phyloP scores from a whole-genome alignment of 345 rosid genomes.

The Populus nigra region DNA sequence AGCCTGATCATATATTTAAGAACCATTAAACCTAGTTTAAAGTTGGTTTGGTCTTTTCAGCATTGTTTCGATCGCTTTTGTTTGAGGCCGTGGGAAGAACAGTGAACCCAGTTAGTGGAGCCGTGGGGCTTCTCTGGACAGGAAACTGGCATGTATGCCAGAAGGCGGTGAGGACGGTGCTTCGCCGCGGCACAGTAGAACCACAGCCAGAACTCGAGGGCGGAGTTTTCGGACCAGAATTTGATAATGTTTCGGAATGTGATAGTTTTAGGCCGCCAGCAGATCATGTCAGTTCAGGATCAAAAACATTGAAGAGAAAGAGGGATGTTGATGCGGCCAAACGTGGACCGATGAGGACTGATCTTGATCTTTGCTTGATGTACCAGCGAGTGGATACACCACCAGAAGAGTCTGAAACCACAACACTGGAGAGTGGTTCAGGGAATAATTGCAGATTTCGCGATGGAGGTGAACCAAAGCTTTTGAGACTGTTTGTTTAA shows the following conservation, averaged over 20 bases:
- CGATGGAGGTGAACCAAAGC: slow-evolving; percentile 25
- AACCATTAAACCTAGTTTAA: not conserved
- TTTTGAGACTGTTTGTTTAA: slow-evolving; percentile 38
- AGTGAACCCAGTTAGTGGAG: slow-evolving; percentile 67
- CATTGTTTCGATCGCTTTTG: slow-evolving; percentile 62
- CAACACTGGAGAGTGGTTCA: slow-evolving; percentile 23
- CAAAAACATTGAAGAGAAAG: slow-evolving; percentile 22
- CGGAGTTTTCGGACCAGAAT: slow-evolving; percentile 3
- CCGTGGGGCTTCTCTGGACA: slow-evolving; percentile 64
- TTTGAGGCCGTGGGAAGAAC: slow-evolving; percentile 70
- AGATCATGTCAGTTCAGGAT: not conserved
- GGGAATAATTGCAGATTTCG: not conserved
- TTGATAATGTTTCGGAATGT: slow-evolving; percentile 16
- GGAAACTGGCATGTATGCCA: slow-evolving; percentile 68
- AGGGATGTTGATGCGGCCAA: not conserved
- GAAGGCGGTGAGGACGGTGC: slow-evolving; percentile 59
- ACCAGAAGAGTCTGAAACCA: slow-evolving; percentile 54
- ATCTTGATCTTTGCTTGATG: slow-evolving; percentile 28
- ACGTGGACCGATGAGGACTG: not conserved
- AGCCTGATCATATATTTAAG: not conserved
- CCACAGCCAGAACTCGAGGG: slow-evolving; percentile 38
- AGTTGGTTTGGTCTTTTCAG: slow-evolving; percentile 25
- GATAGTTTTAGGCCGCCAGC: not conserved
- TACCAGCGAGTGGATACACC: slow-evolving; percentile 30
- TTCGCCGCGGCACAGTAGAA: slow-evolving; percentile 49